Conservation (phyloP, 352 stramenopile genomes). For the Phytopythium mirpurense region DNA sequence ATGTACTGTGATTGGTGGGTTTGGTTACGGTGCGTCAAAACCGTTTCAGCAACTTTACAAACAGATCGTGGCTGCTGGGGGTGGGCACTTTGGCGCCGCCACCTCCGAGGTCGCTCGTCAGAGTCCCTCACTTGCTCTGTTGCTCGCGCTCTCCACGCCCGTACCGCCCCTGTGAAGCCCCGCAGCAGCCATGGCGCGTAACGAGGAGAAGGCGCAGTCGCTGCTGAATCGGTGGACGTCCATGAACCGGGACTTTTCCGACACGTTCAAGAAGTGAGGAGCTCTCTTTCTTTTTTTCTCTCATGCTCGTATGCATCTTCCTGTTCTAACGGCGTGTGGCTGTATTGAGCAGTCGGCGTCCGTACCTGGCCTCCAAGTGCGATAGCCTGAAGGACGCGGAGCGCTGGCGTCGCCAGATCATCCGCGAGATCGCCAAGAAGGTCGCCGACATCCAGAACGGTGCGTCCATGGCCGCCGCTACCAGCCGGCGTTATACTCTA, state of each 20-base stretch:
- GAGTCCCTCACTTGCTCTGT: too few relatives aligned
- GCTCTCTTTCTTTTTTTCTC: slow-evolving; percentile 1
- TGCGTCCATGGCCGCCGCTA: too few relatives aligned
- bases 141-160: not conserved
- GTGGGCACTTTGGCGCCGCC: too few relatives aligned
- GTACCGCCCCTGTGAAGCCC: not conserved
- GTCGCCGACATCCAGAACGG: slow-evolving; percentile 97
- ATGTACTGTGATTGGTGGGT: not conserved
- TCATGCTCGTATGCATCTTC: too few relatives aligned
- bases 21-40: not conserved
- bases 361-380: slow-evolving; percentile 92
- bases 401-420: slow-evolving; percentile 90
- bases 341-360: slow-evolving; percentile 53
- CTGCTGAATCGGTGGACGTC: slow-evolving; percentile 98
- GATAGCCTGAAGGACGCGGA: slow-evolving; percentile 93
- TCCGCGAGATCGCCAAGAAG: slow-evolving; percentile 94
- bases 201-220: slow-evolving; percentile 97
- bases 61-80: not conserved
- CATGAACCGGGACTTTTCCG: slow-evolving; percentile 93
- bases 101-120: too few relatives aligned
- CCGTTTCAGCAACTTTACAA: not conserved
- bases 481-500: too few relatives aligned
- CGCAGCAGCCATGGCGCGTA: slow-evolving; percentile 89
- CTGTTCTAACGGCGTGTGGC: not conserved
- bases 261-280: slow-evolving; percentile 74